Conservation (phyloP, 2,329 filamentous ascomycete genomes). For the Diaporthe sp. region DNA sequence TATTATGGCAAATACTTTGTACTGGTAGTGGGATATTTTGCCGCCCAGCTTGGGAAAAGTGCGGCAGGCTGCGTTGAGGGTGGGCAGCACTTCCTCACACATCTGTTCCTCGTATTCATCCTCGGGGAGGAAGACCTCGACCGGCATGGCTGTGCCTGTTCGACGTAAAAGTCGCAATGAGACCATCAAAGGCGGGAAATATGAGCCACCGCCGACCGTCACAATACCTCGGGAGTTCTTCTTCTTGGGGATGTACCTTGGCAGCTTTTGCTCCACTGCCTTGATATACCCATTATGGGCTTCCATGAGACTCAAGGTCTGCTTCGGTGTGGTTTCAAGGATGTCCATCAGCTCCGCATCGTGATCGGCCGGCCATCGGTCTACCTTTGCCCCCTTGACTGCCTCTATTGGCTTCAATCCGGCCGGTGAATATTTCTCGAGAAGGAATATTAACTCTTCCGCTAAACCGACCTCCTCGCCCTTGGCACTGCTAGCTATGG, state of each 20-base stretch:
- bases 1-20: conserved; percentile 69
- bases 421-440: neutral
- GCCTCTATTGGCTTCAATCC: neutral
- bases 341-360: neutral
- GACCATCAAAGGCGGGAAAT: conserved; percentile 48
- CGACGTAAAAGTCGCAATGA: conserved; percentile 65
- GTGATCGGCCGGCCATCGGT: conserved; percentile 10
- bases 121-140: conserved; percentile 53
- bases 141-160: conserved; percentile 62
- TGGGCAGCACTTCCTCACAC: conserved; percentile 48
- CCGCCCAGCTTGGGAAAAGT: conserved; percentile 46
- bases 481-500: neutral
- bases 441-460: neutral
- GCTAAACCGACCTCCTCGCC: neutral
- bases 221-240: neutral
- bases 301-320: conserved; percentile 11
- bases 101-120: conserved; percentile 48
- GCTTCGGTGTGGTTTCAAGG: conserved; percentile 3
- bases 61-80: conserved; percentile 49
- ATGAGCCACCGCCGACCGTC: conserved; percentile 4
- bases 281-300: conserved; percentile 9
- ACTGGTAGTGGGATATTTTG: conserved; percentile 60
- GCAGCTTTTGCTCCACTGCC: neutral
- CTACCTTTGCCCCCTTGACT: conserved; percentile 1
- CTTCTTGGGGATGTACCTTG: neutral